Base-by-base conservation (phyloP, 148 eudicot genomes). In the Persicaria maculosa region DNA sequence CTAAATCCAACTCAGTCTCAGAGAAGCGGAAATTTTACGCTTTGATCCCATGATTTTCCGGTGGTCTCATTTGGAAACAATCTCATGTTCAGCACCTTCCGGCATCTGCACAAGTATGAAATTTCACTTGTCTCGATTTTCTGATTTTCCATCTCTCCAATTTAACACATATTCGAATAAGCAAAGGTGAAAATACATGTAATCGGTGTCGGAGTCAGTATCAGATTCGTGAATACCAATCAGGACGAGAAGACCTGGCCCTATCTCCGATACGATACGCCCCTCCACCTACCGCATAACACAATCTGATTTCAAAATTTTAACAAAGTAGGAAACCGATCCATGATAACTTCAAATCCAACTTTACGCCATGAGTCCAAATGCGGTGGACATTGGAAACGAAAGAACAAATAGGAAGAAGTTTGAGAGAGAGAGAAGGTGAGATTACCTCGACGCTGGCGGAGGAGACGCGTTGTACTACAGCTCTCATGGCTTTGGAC, bases 31-130 rank as follows among this genome's bases (percentile, higher is more conserved):
- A 12, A 2, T n/a, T 40, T 71, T 47, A 95, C 97, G 82, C 80
- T 92, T 59, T 79, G 96, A 84, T 95, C 96, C 98, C 98, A 95
- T 55, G 80, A 77, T 81, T 82, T 95, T 31, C 87, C 97, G 62
- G 89, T 88, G 54, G 73, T 75, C 25, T 91, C 96, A 81, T 92
- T 92, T 12, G 87, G 81, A 74, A 90, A 95, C 81, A 92, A 77
- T 83, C 98, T 90, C 98, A 95, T 92, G 69, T 90, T 95, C 82
- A 95, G 79, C 70, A 95, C 98, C 80, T 92, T 92, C 74, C 96
- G 84, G 65, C 97, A 92, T 80, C 93, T 91, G 86, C 54, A 65
- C 70, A 65, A 15, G 43, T 43, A 12, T 8, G 75, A 78, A 72
- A 44, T 47, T 67, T 50, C 14, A 80, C 43, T 48, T 31, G 7